phyloP scores from a whole-genome alignment of 2,329 filamentous ascomycete species.

The Penicillium sp. region DNA sequence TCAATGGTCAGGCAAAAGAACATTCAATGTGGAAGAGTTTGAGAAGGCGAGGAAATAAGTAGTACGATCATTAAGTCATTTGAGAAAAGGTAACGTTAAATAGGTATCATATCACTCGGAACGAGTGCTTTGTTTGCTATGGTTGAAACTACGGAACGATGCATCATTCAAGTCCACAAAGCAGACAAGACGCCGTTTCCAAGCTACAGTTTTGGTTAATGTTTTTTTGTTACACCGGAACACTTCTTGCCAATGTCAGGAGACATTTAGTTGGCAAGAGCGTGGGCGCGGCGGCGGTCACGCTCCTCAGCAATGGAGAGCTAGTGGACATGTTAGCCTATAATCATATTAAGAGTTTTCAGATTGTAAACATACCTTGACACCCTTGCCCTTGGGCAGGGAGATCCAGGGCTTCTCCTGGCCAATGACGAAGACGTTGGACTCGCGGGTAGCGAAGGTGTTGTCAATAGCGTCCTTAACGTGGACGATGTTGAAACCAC shows the following conservation, averaged over 20 bases:
- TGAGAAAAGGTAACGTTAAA: slow-evolving; percentile 28
- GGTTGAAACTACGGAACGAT: slow-evolving; percentile 32
- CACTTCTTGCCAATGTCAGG: slow-evolving; percentile 22
- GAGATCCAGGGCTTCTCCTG: slow-evolving; percentile 99
- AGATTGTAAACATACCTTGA: slow-evolving; percentile 62
- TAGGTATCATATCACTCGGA: slow-evolving; percentile 33
- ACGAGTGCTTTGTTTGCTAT: slow-evolving; percentile 36
- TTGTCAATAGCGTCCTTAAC: slow-evolving; percentile 99
- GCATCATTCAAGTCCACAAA: slow-evolving; percentile 35
- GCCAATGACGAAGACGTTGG: slow-evolving; percentile 99
- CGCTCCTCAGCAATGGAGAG: slow-evolving; percentile 98
- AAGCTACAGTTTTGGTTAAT: slow-evolving; percentile 31
- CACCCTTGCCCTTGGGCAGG: slow-evolving; percentile 99
- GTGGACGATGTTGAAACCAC: slow-evolving; percentile 99
- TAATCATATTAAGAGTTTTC: neutral
- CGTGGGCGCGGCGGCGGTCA: slow-evolving; percentile 85
- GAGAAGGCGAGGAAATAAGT: slow-evolving; percentile 4
- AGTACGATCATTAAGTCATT: slow-evolving; percentile 29
- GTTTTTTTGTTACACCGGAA: slow-evolving; percentile 24
- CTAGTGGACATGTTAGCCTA: slow-evolving; percentile 43
- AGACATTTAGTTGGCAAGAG: slow-evolving; percentile 52
- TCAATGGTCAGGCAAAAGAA: neutral
- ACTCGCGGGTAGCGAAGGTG: slow-evolving; percentile 98
- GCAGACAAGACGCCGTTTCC: slow-evolving; percentile 40
- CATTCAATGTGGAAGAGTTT: neutral